Evolutionary conservation across 768 basidiomycete genomes (phyloP).

Genomic region (Lyophyllum atratum): DNA sequence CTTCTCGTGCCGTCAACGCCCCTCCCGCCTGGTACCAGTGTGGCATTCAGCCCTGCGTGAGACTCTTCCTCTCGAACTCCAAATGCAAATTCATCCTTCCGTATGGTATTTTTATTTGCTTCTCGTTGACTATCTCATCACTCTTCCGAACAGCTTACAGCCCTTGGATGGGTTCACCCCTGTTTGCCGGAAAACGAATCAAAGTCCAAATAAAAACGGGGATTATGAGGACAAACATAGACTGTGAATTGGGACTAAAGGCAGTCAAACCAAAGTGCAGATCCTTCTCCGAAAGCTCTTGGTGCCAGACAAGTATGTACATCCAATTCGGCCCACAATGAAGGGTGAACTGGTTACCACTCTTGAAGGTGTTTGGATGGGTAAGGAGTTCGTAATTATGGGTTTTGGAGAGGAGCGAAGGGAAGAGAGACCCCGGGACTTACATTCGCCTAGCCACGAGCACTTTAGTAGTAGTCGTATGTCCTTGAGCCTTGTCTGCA

Average conservation of each 20-base stretch:
- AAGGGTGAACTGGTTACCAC: background rate
- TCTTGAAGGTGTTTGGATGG: background rate
- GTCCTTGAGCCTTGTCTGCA: no score
- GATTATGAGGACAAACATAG: background rate
- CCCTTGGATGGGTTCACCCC: background rate
- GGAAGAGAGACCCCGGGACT: no score
- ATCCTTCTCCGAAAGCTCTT: background rate
- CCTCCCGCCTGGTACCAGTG: background rate
- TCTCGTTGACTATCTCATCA: no score
- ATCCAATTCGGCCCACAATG: background rate
- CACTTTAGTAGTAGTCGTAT: no score
- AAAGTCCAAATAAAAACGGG: background rate
- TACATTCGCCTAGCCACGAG: no score
- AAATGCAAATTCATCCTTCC: background rate
- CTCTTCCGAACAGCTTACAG: background rate
- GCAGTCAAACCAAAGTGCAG: background rate
- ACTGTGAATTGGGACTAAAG: background rate
- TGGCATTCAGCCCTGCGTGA: slow-evolving; percentile 3
- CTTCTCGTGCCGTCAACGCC: slow-evolving; percentile 1
- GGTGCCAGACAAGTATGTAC: background rate
- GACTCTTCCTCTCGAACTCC: no score
- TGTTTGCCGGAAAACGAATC: background rate
- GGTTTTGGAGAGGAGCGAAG: no score
- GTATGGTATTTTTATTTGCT: no score
- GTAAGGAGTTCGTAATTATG: background rate